These are phyloP conservation scores for Phyllosticta ampelicida DNA, from an alignment of 2,329 filamentous ascomycete species.

Conservation along the genomic window DNA sequence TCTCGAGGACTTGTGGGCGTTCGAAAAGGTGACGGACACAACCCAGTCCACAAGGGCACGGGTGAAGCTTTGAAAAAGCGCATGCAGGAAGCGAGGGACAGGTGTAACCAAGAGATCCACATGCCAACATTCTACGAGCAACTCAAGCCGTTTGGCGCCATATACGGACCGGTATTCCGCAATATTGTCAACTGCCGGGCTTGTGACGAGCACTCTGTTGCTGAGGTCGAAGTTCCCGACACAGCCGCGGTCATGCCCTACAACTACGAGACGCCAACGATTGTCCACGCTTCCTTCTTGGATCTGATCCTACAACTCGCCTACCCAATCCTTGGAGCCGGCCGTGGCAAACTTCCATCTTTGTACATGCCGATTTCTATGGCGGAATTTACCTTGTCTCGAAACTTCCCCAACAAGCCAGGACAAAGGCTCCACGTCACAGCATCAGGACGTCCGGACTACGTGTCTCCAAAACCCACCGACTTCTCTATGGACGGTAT, in stretches of 20 bases:
- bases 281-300: slow-evolving; percentile 8
- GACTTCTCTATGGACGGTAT: slow-evolving; percentile 2
- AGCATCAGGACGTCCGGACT: background rate
- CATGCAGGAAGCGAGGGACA: background rate
- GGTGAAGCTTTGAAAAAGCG: background rate
- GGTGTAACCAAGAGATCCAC: background rate
- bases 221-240: slow-evolving; percentile 1
- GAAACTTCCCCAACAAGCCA: background rate
- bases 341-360: background rate
- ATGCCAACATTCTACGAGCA: background rate
- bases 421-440: slow-evolving; percentile 1
- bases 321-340: slow-evolving; percentile 5
- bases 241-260: slow-evolving; percentile 3
- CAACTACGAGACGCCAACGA: slow-evolving; percentile 1
- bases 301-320: slow-evolving; percentile 8
- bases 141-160: background rate
- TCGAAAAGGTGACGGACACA: background rate
- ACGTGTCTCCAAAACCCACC: background rate
- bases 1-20: slow-evolving; percentile 8
- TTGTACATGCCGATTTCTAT: slow-evolving; percentile 8
- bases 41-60: background rate
- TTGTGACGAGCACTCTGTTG: background rate
- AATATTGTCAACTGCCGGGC: background rate
- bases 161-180: slow-evolving; percentile 5
- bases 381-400: background rate